A percentile compares a stretch with the other conserved stretches of the same genome.
These are phyloP conservation scores for Hericium coralloides DNA, from an alignment of 768 basidiomycete genomes.

Conservation along the genomic window DNA sequence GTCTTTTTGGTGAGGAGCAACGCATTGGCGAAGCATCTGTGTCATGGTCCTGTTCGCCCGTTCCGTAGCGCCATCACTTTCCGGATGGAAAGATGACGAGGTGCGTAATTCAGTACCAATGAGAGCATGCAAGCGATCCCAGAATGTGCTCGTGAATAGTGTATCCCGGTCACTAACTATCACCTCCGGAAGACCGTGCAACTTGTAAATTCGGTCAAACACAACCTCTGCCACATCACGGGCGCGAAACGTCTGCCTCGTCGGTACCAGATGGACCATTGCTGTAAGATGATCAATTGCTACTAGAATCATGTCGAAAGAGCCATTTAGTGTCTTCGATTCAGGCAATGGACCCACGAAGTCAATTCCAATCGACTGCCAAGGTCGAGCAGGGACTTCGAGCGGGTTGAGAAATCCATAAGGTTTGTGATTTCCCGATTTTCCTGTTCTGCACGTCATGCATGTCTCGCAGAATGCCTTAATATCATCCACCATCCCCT, in stretches of 20 bases:
- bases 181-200: slow-evolving; percentile 28
- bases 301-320: slow-evolving; percentile 20
- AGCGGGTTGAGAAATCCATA: slow-evolving; percentile 20
- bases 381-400: slow-evolving; percentile 16
- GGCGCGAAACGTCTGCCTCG: slow-evolving; percentile 21
- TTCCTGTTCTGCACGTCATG: slow-evolving; percentile 13
- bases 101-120: slow-evolving; percentile 24
- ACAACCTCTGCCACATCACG: slow-evolving; percentile 27
- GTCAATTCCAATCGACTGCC: slow-evolving; percentile 22
- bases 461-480: slow-evolving; percentile 21
- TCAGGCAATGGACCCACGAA: slow-evolving; percentile 18
- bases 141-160: slow-evolving; percentile 34
- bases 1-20: slow-evolving; percentile 23
- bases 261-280: slow-evolving; percentile 23
- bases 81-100: slow-evolving; percentile 33
- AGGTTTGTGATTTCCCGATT: slow-evolving; percentile 15
- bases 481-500: slow-evolving; percentile 22
- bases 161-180: slow-evolving; percentile 35
- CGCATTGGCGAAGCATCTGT: slow-evolving; percentile 22
- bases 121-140: slow-evolving; percentile 25
- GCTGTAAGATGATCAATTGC: slow-evolving; percentile 17
- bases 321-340: slow-evolving; percentile 15
- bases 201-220: slow-evolving; percentile 26
- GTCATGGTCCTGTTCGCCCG: slow-evolving; percentile 24
- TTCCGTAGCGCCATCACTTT: slow-evolving; percentile 33